phyloP scores from a whole-genome alignment of 352 stramenopile species.

The Phytophthora agathidicida region DNA sequence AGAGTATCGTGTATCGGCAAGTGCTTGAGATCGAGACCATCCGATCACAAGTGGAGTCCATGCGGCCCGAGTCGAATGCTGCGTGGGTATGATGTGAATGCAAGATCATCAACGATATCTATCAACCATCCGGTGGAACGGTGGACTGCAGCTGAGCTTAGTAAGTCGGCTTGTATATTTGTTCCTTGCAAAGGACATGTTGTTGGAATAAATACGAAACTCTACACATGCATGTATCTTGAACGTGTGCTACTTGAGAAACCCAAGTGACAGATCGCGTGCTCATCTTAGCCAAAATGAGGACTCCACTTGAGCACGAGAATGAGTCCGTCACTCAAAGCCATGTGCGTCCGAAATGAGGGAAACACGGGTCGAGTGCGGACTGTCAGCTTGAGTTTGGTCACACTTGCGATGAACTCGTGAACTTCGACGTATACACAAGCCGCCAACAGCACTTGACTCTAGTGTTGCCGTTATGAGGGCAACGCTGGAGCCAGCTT shows the following conservation, averaged over 20 bases:
- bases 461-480: conserved; percentile 50
- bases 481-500: conserved; percentile 22
- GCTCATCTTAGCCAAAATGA: conserved; percentile 33
- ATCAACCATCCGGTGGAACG: conserved; percentile 36
- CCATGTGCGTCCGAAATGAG: conserved; percentile 34
- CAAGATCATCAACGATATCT: conserved; percentile 20
- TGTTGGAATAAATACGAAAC: conserved; percentile 35
- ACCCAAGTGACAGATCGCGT: no score
- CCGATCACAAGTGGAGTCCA: conserved; percentile 50
- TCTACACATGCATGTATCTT: conserved; percentile 9
- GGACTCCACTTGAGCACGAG: conserved; percentile 5
- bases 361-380: conserved; percentile 16
- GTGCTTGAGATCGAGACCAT: conserved; percentile 70
- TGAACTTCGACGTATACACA: not conserved
- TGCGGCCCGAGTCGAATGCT: conserved; percentile 19
- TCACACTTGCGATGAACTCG: not conserved
- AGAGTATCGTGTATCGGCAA: conserved; percentile 79
- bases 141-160: conserved; percentile 24
- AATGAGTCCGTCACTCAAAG: not conserved
- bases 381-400: no score
- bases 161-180: conserved; percentile 30
- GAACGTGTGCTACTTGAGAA: not conserved
- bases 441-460: not conserved
- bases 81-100: conserved; percentile 28
- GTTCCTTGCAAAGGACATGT: conserved; percentile 10